These are phyloP conservation scores for Centrapalus pauciflorus DNA, from an alignment of 129 eudicot species.

Conservation along the genomic window DNA sequence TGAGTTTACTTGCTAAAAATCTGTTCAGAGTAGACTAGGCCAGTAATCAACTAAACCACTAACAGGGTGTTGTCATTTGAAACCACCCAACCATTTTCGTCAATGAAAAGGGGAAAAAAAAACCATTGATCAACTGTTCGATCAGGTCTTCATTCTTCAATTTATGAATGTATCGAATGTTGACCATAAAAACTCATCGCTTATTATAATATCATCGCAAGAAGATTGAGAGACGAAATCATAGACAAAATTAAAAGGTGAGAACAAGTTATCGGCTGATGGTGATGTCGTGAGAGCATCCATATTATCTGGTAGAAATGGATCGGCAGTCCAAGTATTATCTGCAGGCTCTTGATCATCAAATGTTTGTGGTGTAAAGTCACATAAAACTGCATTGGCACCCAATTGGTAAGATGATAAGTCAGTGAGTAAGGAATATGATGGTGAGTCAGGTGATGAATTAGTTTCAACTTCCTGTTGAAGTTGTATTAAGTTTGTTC, in stretches of 20 bases:
- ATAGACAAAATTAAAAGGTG: constrained; percentile 4
- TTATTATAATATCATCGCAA: constrained; percentile 7
- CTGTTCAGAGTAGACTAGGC: no score
- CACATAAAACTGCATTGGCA: not conserved
- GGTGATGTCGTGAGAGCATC: not conserved
- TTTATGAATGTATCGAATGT: not conserved
- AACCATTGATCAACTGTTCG: no score
- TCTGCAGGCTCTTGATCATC: not conserved
- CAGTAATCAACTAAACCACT: no score
- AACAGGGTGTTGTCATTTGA: no score
- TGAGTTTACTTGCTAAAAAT: no score
- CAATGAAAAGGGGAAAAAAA: no score
- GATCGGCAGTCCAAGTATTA: constrained; percentile 14
- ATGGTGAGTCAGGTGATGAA: constrained; percentile 1
- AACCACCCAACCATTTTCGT: no score
- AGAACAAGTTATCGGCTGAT: not conserved
- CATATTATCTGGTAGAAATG: not conserved
- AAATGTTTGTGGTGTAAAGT: constrained; percentile 1
- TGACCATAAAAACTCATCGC: constrained; percentile 7
- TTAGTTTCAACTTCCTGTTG: not conserved
- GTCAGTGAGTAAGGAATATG: not conserved
- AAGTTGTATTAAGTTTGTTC: not conserved
- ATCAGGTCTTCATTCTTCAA: no score
- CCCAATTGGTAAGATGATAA: constrained; percentile 5
- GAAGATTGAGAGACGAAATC: constrained; percentile 8